These are phyloP conservation scores for Pseudogymnoascus sp. DNA, from an alignment of 2,329 filamentous ascomycete species.

Conservation along the genomic window DNA sequence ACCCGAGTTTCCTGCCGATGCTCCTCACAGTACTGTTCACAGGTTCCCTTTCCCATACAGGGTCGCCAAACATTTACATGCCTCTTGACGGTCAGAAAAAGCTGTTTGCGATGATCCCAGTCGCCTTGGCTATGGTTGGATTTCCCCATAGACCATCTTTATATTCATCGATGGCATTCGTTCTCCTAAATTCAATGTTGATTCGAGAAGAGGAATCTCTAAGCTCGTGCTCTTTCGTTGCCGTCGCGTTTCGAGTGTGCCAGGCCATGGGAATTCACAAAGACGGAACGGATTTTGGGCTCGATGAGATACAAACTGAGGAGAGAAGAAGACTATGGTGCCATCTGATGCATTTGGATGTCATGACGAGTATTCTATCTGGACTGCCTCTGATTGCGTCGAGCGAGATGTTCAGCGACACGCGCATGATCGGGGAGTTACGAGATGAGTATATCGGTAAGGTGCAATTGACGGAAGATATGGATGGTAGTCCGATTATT, in stretches of 20 bases:
- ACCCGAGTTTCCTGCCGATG: slow-evolving; percentile 2
- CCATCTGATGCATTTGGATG: slow-evolving; percentile 51
- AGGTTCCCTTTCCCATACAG: background rate
- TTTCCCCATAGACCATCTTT: slow-evolving; percentile 51
- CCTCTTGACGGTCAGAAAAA: background rate
- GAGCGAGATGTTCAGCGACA: slow-evolving; percentile 44
- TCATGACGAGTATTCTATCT: slow-evolving; percentile 45
- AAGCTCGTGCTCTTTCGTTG: slow-evolving; percentile 42
- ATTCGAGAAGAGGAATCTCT: slow-evolving; percentile 42
- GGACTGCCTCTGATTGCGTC: slow-evolving; percentile 37
- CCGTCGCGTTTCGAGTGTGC: slow-evolving; percentile 34
- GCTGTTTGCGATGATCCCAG: slow-evolving; percentile 35
- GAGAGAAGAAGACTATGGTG: slow-evolving; percentile 55
- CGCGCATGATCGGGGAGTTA: slow-evolving; percentile 46
- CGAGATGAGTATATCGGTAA: slow-evolving; percentile 43
- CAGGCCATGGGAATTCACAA: slow-evolving; percentile 36
- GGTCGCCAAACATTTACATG: background rate
- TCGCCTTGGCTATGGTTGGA: slow-evolving; percentile 48
- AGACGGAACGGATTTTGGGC: slow-evolving; percentile 38
- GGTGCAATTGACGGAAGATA: slow-evolving; percentile 30
- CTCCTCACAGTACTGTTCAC: slow-evolving; percentile 4
- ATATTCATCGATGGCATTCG: slow-evolving; percentile 49
- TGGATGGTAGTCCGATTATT: background rate
- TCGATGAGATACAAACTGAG: slow-evolving; percentile 51
- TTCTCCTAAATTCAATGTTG: slow-evolving; percentile 46